Evolutionary conservation across 345 rosid genomes (phyloP), one percentile per base, ranked within the genome.

Genomic region (Syzygium aqueum): DNA sequence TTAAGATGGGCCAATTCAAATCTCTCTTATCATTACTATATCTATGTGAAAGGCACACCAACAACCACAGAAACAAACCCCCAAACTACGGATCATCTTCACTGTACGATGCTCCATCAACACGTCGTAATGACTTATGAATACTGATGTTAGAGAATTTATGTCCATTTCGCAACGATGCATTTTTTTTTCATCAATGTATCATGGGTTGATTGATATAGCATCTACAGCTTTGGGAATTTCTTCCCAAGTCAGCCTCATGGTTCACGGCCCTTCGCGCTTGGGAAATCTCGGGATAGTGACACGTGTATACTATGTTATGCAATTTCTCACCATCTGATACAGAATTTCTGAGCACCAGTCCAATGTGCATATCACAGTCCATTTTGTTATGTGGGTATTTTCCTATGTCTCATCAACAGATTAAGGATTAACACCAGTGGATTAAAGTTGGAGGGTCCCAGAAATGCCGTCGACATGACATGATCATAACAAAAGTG

Each of bases 321-420:
- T 21, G 2, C 49, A 3, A 33, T 73, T 11, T 73, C 49, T 37
- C 0, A 0, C 8, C 27, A 37, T 19, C 1, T 4, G 80, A 33
- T 33, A 9, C 16, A 67, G 13, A 33, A 33, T 33, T 33, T 17
- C 13, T 17, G 8, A 67, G 46, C 6, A 19, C 8, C 8, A 27
- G 30, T 27, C 27, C 16, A 25, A 59, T 59, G 65, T 15, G 3
- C 65, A 33, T 33, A 3, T 30, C 11, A 19, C 77, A 0, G 33
- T 65, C 30, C 43, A 30, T 30, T 30, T 65, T 65, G 22, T 65
- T 8, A 65, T 30, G 17, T 8, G 30, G 5, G 40, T 9, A 19
- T 30, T 30, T 19, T 30, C 9, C 43, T 16, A 10, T 30, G 77
- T 67, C 78, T 67, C 23, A 8, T 67, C 46, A 4, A 33, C 23